Conservation (phyloP, 1,139 yeast species). For the Fermentozyma sake region DNA sequence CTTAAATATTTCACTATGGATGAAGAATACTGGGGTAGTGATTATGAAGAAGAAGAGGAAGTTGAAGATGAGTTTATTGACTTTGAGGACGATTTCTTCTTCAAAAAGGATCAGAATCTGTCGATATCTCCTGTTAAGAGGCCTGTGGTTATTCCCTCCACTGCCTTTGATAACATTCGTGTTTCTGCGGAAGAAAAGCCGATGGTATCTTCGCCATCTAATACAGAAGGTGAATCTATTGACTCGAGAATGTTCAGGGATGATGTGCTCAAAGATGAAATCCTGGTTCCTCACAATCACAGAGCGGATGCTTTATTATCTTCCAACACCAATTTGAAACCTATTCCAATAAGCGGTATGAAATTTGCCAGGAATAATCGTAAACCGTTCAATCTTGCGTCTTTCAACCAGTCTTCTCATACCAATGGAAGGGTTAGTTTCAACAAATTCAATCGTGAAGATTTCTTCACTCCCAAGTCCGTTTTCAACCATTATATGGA, state of each 20-base stretch:
- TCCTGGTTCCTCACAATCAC: slow-evolving; percentile 34
- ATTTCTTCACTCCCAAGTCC: slow-evolving; percentile 74
- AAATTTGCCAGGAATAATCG: slow-evolving; percentile 48
- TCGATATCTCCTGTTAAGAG: slow-evolving; percentile 8
- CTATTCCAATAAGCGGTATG: slow-evolving; percentile 38
- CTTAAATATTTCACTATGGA: slow-evolving; percentile 78
- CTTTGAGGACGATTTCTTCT: slow-evolving; percentile 15
- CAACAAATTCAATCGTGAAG: slow-evolving; percentile 54
- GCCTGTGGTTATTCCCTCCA: slow-evolving; percentile 8
- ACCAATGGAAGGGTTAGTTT: slow-evolving; percentile 14
- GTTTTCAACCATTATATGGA: slow-evolving; percentile 69
- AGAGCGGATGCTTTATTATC: slow-evolving; percentile 46
- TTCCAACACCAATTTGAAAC: slow-evolving; percentile 35
- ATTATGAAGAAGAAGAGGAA: slow-evolving; percentile 42
- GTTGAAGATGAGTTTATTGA: slow-evolving; percentile 16
- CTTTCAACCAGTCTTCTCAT: slow-evolving; percentile 34
- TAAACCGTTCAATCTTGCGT: slow-evolving; percentile 63
- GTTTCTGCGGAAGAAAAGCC: slow-evolving; percentile 4
- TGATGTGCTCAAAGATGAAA: too few relatives aligned
- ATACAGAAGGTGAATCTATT: slow-evolving; percentile 9
- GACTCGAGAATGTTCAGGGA: slow-evolving; percentile 9
- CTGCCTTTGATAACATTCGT: slow-evolving; percentile 6
- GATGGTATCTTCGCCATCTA: slow-evolving; percentile 6
- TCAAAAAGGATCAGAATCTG: slow-evolving; percentile 8
- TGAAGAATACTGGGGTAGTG: slow-evolving; percentile 58